Evolutionary conservation across 2,329 filamentous ascomycete species (phyloP), one percentile per base, ranked within the genome.

Genomic region (Alternaria solani): DNA sequence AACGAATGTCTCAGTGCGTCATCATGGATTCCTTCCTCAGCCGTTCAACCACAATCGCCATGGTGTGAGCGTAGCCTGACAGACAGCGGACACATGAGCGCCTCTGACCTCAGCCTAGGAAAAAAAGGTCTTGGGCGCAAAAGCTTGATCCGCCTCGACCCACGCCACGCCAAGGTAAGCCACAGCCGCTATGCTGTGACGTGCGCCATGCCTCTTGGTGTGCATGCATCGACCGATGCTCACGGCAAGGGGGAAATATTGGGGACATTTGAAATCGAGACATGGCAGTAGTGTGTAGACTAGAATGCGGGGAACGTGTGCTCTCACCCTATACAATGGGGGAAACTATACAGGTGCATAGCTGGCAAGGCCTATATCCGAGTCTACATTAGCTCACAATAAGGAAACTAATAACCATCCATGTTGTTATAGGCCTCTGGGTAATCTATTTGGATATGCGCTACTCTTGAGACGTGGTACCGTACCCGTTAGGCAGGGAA

Each of bases 51-150:
- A 39, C n/a, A 12, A 42, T 28, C 4, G 23, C n/a, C n/a, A 38
- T 51, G 32, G 48, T 26, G 34, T 51, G 48, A 51, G 34, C 48
- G 16, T 11, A 26, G 18, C 16, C 32, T 34, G 16, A 25, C 20
- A 38, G 12, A 38, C 34, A 18, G 18, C 20, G 5, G 18, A 42
- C 39, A 25, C 14, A 12, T 8, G 25, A 32, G 30, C 55, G 55
- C 55, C 55, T 54, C 55, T 54, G 55, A 58, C 55, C 52, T 58
- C 49, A 58, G 55, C 55, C 49, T 48, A 57, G 55, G 8, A 3
- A 8, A 25, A 16, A 16, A 12, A 16, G 11, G 18, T 8, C 46
- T 48, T 48, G 46, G 46, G 14, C 23, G 12, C 5, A 12, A 18
- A 49, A 25, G 46, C 32, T 38, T 48, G 16, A n/a, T 25, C 14